Conservation (phyloP, 306 rosid genomes). For the Vigna trinervia region DNA sequence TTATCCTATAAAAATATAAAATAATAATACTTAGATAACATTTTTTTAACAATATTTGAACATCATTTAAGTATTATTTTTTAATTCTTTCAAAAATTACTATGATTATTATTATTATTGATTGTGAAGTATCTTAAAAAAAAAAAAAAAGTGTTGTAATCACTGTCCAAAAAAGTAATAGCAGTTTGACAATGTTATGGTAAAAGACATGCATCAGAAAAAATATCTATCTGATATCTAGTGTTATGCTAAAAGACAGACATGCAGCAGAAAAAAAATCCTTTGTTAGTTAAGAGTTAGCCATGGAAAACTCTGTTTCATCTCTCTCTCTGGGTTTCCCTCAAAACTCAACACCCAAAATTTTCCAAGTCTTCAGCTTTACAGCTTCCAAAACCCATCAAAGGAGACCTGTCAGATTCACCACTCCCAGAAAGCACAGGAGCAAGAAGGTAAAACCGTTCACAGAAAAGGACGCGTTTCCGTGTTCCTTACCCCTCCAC, state of each 20-base stretch:
- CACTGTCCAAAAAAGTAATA: too few relatives aligned
- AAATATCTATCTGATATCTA: too few relatives aligned
- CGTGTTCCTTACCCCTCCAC: constrained; percentile 76
- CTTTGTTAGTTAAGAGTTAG: background rate
- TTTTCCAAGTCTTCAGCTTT: constrained; percentile 29
- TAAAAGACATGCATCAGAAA: too few relatives aligned
- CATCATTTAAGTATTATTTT: too few relatives aligned
- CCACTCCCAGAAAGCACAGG: background rate
- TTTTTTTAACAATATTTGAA: too few relatives aligned
- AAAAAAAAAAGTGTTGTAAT: too few relatives aligned
- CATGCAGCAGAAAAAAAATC: background rate
- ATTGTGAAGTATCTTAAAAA: too few relatives aligned
- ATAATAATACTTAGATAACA: too few relatives aligned
- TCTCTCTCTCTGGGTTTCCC: constrained; percentile 44
- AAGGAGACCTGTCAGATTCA: constrained; percentile 2
- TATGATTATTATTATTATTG: too few relatives aligned
- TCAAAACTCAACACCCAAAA: constrained; percentile 45
- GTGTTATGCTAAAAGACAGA: background rate
- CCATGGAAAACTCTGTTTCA: constrained; percentile 54
- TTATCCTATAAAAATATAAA: too few relatives aligned
- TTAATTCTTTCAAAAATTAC: too few relatives aligned
- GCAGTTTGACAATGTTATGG: background rate
- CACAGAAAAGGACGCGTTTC: constrained; percentile 64
- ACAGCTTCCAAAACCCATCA: constrained; percentile 35
- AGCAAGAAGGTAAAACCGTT: constrained; percentile 36